These are phyloP conservation scores for Wickerhamiella brachini DNA, from an alignment of 805 yeast genomes.

Conservation along the genomic window DNA sequence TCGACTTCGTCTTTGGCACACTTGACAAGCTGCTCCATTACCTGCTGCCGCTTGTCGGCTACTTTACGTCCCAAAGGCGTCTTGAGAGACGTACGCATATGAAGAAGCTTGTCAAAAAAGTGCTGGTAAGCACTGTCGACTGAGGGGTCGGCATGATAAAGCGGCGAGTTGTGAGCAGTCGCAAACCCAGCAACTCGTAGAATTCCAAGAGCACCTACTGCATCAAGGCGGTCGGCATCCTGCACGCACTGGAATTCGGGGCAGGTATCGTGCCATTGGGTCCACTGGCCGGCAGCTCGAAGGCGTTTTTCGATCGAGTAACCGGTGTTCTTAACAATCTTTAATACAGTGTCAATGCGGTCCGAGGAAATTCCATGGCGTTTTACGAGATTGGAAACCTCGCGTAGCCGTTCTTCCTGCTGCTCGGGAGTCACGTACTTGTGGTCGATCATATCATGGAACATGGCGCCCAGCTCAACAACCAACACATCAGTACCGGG, in stretches of 20 bases:
- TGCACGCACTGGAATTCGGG: slow-evolving; percentile 24
- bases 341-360: slow-evolving; percentile 12
- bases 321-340: slow-evolving; percentile 19
- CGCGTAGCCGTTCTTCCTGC: slow-evolving; percentile 8
- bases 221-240: slow-evolving; percentile 31
- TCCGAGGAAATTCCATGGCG: slow-evolving; percentile 9
- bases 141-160: slow-evolving; percentile 12
- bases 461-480: slow-evolving; percentile 23
- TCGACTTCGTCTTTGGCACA: slow-evolving; percentile 9
- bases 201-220: slow-evolving; percentile 27
- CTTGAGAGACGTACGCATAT: slow-evolving; percentile 19
- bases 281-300: slow-evolving; percentile 17
- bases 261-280: slow-evolving; percentile 22
- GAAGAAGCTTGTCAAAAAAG: slow-evolving; percentile 23
- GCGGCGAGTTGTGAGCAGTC: slow-evolving; percentile 18
- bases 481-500: slow-evolving; percentile 15
- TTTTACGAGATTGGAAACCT: slow-evolving; percentile 6
- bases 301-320: slow-evolving; percentile 19
- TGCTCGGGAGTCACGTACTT: slow-evolving; percentile 17
- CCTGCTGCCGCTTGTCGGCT: slow-evolving; percentile 15
- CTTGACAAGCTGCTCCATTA: slow-evolving; percentile 14
- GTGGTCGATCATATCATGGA: slow-evolving; percentile 24
- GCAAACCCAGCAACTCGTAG: slow-evolving; percentile 25
- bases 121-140: slow-evolving; percentile 20
- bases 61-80: slow-evolving; percentile 17